Percentiles rank a stretch among this genome's conserved stretches.
phyloP scores from a whole-genome alignment of 345 rosid genomes.

The Adansonia digitata region DNA sequence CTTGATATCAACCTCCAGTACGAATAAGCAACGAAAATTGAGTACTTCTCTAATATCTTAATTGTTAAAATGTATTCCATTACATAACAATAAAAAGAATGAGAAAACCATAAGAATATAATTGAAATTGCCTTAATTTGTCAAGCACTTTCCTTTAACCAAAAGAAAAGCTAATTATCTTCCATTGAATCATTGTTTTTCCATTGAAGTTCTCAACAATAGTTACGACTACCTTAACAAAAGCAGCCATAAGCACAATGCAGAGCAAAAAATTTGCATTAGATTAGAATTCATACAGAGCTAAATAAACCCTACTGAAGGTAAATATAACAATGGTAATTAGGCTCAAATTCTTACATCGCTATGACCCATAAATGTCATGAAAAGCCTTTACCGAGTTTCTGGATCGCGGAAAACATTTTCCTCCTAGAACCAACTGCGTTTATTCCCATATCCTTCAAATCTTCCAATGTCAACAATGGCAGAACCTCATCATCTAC shows the following conservation, averaged over 20 bases:
- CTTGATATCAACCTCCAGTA: not conserved
- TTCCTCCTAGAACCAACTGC: constrained; percentile 87
- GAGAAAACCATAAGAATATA: not conserved
- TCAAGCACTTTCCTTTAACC: constrained; percentile 4
- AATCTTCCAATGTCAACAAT: constrained; percentile 76
- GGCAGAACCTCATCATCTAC: constrained; percentile 86
- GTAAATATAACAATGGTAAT: constrained; percentile 2
- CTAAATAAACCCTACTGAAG: constrained; percentile 18
- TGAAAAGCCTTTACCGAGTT: constrained; percentile 70
- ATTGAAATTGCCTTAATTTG: constrained; percentile 3
- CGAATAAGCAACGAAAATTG: not conserved
- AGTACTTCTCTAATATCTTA: not conserved
- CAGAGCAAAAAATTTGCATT: not conserved
- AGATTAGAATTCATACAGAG: not conserved
- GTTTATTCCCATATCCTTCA: constrained; percentile 86
- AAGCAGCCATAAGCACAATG: constrained; percentile 3
- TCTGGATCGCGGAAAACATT: constrained; percentile 73
- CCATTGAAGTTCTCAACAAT: constrained; percentile 3
- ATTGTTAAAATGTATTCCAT: not conserved
- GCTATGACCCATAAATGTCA: constrained; percentile 46
- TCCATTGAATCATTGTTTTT: constrained; percentile 6
- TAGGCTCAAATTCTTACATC: constrained; percentile 29
- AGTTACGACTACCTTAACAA: constrained; percentile 5
- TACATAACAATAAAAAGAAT: not conserved
- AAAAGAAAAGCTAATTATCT: not conserved